phyloP scores from a whole-genome alignment of 164 flowering plant genomes.

The Annona squamosa region DNA sequence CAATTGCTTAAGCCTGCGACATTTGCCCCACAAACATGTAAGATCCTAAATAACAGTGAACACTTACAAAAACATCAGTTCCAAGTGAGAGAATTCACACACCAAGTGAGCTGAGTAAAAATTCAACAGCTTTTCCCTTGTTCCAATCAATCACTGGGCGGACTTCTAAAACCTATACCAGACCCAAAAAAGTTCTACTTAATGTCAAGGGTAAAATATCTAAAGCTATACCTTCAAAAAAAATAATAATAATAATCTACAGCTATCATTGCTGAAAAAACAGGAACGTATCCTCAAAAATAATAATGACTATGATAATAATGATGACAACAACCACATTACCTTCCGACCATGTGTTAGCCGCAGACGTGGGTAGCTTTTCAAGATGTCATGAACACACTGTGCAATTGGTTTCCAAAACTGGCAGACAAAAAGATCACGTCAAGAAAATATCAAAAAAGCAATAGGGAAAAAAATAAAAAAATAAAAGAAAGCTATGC shows the following conservation, averaged over 20 bases:
- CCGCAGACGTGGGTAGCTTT: constrained; percentile 71
- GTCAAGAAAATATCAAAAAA: not conserved
- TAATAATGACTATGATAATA: not conserved
- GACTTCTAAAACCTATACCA: constrained; percentile 80
- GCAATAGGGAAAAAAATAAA: not conserved
- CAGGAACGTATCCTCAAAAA: not conserved
- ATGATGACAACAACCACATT: not conserved
- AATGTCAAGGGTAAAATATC: not conserved
- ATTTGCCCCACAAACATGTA: not conserved
- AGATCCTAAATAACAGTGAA: not conserved
- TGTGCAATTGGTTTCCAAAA: constrained; percentile 69
- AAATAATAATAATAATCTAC: too few species aligned
- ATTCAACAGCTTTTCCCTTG: constrained; percentile 96
- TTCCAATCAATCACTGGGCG: constrained; percentile 94
- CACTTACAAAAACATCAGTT: not conserved
- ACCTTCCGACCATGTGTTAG: constrained; percentile 98
- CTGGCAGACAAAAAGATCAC: constrained; percentile 31
- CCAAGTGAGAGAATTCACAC: not conserved
- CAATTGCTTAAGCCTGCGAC: constrained; percentile 40
- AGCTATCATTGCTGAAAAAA: not conserved
- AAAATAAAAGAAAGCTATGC: too few species aligned
- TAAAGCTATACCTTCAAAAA: too few species aligned
- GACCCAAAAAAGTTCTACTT: not conserved
- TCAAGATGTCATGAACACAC: constrained; percentile 54
- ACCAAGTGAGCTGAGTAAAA: constrained; percentile 91